A percentile compares a stretch with the other conserved stretches of the same genome.
These are phyloP conservation scores for Hypoxylon sp. DNA, from an alignment of 2,329 filamentous ascomycete species.

Conservation along the genomic window DNA sequence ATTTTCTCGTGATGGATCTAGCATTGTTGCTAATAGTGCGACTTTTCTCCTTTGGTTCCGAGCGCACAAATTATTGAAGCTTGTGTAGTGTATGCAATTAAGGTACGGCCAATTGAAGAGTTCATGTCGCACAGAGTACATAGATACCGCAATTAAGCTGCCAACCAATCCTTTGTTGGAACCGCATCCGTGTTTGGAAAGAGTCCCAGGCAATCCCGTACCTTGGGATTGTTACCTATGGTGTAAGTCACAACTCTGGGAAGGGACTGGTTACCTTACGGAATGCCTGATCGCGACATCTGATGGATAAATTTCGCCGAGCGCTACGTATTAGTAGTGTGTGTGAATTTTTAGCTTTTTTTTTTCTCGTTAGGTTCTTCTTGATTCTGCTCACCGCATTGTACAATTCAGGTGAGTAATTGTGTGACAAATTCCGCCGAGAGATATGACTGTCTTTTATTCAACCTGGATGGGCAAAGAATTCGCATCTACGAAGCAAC, in stretches of 20 bases:
- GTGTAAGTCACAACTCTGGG: constrained; percentile 22
- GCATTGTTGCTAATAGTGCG: constrained; percentile 23
- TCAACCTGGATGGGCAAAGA: constrained; percentile 38
- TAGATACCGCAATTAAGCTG: constrained; percentile 10
- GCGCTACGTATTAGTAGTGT: constrained; percentile 6
- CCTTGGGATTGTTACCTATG: constrained; percentile 37
- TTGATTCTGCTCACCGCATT: constrained; percentile 36
- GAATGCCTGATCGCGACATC: constrained; percentile 41
- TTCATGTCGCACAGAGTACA: constrained; percentile 12
- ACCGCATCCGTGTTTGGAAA: constrained; percentile 32
- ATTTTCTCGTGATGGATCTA: constrained; percentile 26
- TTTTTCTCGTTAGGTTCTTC: constrained; percentile 21
- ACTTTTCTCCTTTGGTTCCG: constrained; percentile 1
- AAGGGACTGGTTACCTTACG: constrained; percentile 14
- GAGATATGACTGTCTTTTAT: constrained; percentile 15
- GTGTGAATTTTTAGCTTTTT: constrained; percentile 17
- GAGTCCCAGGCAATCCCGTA: constrained; percentile 27
- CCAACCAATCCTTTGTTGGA: constrained; percentile 35
- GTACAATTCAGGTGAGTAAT: constrained; percentile 37
- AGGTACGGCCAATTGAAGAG: constrained; percentile 15
- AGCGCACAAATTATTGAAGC: constrained; percentile 25
- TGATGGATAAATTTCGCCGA: constrained; percentile 41
- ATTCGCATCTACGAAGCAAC: neutral
- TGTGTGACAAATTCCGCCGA: constrained; percentile 34
- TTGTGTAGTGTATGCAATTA: constrained; percentile 24